Evolutionary conservation across 108 stramenopile genomes (phyloP), one percentile per base, ranked within the genome.

Genomic region (Bacterosira constricta): DNA sequence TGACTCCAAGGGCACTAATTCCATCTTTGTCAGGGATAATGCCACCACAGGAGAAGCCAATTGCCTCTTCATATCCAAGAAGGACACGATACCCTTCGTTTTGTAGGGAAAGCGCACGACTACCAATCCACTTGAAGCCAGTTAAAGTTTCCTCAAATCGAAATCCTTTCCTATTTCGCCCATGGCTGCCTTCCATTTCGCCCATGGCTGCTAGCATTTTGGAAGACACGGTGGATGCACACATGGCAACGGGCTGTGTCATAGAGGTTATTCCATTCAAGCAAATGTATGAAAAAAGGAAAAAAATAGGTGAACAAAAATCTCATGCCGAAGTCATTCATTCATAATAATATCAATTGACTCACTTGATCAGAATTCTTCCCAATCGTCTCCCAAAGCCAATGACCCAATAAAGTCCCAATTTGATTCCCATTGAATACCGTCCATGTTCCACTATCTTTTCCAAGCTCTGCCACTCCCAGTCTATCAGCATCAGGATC

Each of bases 401-500:
- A 99, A 47, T 75, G 38, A 1, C 97, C 97, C 51, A 99, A 72
- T 75, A 99, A 81, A 12, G 72, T 66, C 3, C 97, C 98, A 63
- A 98, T 98, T 79, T 99, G 92, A 84, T 99, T 97, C 6, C 98
- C 98, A 4, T 88, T 85, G 81, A 99, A 99, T 6, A 90, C 84
- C 13, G 82, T 85, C 97, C 97, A 99, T 55, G 75, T 73, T 42
- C 88, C 87, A 34, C 75, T 83, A 0, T 75, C 51, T 47, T 71
- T 64, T 60, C 73, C 63, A n/a, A 63, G 75, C 69, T 99, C 98
- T 0, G 97, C 97, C 12, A 96, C 96, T 38, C 97, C 98, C 47
- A 99, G 73, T 54, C 98, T 77, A 87, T 99, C 98, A 4, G 97
- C 98, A 80, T 99, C 98, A 6, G 98, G 98, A 73, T 99, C 98